Base-by-base conservation (phyloP, 177 flowering plant species). In the Tripterygium wilfordii region DNA sequence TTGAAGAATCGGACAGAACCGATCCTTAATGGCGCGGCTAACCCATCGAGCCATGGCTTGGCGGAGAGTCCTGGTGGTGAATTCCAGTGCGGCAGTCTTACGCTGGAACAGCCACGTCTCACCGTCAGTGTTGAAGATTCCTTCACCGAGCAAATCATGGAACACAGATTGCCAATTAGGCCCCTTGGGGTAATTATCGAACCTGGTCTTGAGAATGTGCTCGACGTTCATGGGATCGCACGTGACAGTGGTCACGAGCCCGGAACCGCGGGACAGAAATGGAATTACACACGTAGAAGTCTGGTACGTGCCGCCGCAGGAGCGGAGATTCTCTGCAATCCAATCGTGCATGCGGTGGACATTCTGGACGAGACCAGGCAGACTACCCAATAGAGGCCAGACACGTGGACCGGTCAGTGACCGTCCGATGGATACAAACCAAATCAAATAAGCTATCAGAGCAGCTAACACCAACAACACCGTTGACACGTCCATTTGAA, bases 41-140 rank as follows among this genome's bases (percentile, higher is more conserved):
- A 79, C 82, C 92, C 92, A 82, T 21, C 86, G 73, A n/a, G 66
- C 83, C 92, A 84, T 84, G 61, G 92, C 92, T 48, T 77, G 85
- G 24, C 88, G 83, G 0, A 82, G 75, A 1, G 89, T 82, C 41
- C 89, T 54, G 24, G 85, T 82, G 36, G 89, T 82, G 66, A 84
- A 84, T 30, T 84, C 92, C 17, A 84, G 65, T 2, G 92, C 92
- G 12, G 92, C 88, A 0, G 92, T 84, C 68, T 82, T 84, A 3
- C 92, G 57, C 55, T 83, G 90, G 49, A 76, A 76, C 44, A 69
- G 57, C 90, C 90, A 83, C 47, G 90, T 83, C 61, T 84, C 83
- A 18, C 92, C 92, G 21, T 84, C 92, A 0, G 88, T 81, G 27
- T 84, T 84, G 65, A 84, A 84, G 58, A 84, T 84, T n/a, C 92